A percentile compares a stretch with the other conserved stretches of the same genome.
phyloP scores from a whole-genome alignment of 805 yeast genomes.

The Candida quercuum region DNA sequence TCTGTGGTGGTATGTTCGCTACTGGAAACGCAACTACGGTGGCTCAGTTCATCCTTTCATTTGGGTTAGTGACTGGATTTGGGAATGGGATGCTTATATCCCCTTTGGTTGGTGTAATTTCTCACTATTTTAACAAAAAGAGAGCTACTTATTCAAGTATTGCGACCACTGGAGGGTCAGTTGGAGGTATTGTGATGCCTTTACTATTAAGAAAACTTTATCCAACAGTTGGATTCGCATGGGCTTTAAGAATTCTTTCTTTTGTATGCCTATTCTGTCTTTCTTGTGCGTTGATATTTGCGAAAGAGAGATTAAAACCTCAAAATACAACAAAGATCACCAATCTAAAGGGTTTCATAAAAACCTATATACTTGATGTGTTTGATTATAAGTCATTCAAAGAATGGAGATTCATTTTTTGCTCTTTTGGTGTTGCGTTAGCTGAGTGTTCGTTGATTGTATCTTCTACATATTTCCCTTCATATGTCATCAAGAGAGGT shows the following conservation, averaged over 20 bases:
- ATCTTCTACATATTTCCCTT: constrained; percentile 44
- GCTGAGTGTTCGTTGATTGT: constrained; percentile 30
- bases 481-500: constrained; percentile 47
- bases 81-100: constrained; percentile 58
- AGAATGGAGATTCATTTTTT: constrained; percentile 38
- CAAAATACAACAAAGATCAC: constrained; percentile 13
- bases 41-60: constrained; percentile 58
- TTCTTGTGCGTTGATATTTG: constrained; percentile 29
- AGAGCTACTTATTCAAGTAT: constrained; percentile 53
- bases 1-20: constrained; percentile 50
- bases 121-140: constrained; percentile 59
- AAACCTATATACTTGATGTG: constrained; percentile 24
- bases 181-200: constrained; percentile 55
- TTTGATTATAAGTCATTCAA: constrained; percentile 35
- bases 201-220: constrained; percentile 47
- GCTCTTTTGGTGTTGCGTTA: constrained; percentile 38
- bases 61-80: constrained; percentile 49
- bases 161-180: constrained; percentile 49
- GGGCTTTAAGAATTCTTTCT: constrained; percentile 55
- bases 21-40: constrained; percentile 47
- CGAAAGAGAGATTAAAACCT: constrained; percentile 33
- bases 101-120: constrained; percentile 55
- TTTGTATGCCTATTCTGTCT: constrained; percentile 39
- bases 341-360: constrained; percentile 6
- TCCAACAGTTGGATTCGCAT: constrained; percentile 44